phyloP scores from a whole-genome alignment of 2,329 filamentous ascomycete species.

The Colletotrichum sidae region DNA sequence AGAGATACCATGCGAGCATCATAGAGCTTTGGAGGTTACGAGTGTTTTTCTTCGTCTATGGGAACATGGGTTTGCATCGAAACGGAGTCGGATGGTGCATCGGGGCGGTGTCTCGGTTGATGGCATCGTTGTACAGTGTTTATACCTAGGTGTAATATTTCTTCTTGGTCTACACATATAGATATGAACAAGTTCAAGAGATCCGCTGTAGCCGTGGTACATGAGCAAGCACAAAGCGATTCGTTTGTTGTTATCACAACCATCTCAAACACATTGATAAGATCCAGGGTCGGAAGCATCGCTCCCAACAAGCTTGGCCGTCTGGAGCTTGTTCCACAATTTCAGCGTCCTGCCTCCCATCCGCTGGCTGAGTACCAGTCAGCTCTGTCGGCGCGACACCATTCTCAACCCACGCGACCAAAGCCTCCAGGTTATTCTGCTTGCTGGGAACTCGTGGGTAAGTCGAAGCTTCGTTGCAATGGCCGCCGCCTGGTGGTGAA shows the following conservation, averaged over 20 bases:
- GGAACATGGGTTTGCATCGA: slow-evolving; percentile 23
- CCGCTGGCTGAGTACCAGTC: slow-evolving; percentile 2
- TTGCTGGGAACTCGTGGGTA: slow-evolving; percentile 23
- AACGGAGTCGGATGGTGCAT: slow-evolving; percentile 33
- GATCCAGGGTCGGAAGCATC: neutral
- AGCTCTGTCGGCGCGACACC: neutral
- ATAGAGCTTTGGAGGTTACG: neutral
- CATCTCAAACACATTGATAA: neutral
- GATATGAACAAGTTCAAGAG: neutral
- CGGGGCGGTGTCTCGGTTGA: slow-evolving; percentile 24
- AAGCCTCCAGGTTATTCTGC: slow-evolving; percentile 18
- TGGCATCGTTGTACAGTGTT: slow-evolving; percentile 26
- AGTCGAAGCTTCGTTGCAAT: slow-evolving; percentile 18
- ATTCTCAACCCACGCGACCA: slow-evolving; percentile 22
- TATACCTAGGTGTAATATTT: slow-evolving; percentile 36
- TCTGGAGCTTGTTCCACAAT: slow-evolving; percentile 22
- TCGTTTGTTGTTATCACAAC: no score
- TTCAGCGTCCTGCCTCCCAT: slow-evolving; percentile 24
- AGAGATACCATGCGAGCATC: no score
- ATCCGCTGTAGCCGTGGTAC: neutral
- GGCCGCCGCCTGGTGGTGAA: neutral
- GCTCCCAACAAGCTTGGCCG: neutral
- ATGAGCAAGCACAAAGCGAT: neutral
- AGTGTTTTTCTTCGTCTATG: neutral
- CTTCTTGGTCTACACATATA: slow-evolving; percentile 17